phyloP scores from a whole-genome alignment of 768 basidiomycete species.

The Boletus tylopilopsis region DNA sequence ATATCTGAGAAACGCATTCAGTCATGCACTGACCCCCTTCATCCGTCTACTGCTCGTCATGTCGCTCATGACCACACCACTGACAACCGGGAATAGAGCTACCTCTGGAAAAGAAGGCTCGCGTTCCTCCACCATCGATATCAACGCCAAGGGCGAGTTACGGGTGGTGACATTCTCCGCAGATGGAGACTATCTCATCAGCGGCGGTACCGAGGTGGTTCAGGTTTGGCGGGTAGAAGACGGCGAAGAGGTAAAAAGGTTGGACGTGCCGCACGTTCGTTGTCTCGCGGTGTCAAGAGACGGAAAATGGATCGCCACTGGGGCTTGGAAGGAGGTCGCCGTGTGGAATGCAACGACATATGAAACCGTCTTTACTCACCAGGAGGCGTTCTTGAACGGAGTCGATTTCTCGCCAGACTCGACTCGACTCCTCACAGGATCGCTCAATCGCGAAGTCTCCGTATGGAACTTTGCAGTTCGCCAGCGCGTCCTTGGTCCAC shows the following conservation, averaged over 20 bases:
- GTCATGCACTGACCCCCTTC: too few relatives aligned
- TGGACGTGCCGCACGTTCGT: not conserved
- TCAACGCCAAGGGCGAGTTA: not conserved
- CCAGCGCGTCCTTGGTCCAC: not conserved
- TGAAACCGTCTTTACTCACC: not conserved
- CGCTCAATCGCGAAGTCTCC: not conserved
- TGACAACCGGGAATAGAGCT: not conserved
- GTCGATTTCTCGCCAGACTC: constrained; percentile 9
- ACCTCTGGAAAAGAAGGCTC: not conserved
- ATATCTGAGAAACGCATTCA: too few relatives aligned
- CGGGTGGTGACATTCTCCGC: not conserved
- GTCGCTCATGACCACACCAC: not conserved
- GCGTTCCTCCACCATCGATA: not conserved
- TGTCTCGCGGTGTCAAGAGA: constrained; percentile 9
- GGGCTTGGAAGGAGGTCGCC: not conserved
- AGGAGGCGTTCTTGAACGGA: not conserved
- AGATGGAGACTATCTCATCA: not conserved
- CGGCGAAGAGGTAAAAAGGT: not conserved
- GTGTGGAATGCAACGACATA: constrained; percentile 1
- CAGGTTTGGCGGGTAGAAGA: not conserved
- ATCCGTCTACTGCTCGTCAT: not conserved
- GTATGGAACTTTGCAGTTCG: not conserved
- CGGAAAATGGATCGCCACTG: constrained; percentile 2
- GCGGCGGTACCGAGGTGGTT: not conserved
- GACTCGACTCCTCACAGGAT: not conserved